phyloP scores from a whole-genome alignment of 140 eudicot species.

The Eryngium alpinum region DNA sequence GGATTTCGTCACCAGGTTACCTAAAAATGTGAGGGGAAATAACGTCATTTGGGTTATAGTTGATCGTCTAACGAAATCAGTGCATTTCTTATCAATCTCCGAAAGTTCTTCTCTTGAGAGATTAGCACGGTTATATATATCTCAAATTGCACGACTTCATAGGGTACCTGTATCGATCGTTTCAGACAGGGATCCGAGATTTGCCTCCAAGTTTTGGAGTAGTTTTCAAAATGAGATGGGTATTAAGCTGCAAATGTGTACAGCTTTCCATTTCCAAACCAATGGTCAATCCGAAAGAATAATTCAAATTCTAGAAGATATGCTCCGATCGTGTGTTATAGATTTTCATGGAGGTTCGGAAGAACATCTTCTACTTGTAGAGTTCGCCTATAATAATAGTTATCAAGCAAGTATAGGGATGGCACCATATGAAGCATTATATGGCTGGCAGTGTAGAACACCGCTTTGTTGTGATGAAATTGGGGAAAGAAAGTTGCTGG shows the following conservation, averaged over 20 bases:
- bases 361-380: background rate
- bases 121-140: too few relatives aligned
- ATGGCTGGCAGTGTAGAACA: too few relatives aligned
- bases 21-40: background rate
- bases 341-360: background rate
- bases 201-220: background rate
- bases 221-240: background rate
- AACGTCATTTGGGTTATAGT: background rate
- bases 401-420: background rate
- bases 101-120: background rate
- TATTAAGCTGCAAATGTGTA: background rate
- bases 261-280: background rate
- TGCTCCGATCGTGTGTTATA: background rate
- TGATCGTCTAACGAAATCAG: background rate
- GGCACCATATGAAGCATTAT: too few relatives aligned
- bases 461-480: too few relatives aligned
- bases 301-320: background rate
- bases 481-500: too few relatives aligned
- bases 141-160: background rate
- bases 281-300: background rate
- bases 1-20: background rate
- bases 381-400: background rate
- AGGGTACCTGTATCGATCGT: background rate
- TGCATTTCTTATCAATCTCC: background rate
- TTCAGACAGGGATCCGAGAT: background rate